Conservation (phyloP, 306 rosid species). For the Sechiopsis laciniata region DNA sequence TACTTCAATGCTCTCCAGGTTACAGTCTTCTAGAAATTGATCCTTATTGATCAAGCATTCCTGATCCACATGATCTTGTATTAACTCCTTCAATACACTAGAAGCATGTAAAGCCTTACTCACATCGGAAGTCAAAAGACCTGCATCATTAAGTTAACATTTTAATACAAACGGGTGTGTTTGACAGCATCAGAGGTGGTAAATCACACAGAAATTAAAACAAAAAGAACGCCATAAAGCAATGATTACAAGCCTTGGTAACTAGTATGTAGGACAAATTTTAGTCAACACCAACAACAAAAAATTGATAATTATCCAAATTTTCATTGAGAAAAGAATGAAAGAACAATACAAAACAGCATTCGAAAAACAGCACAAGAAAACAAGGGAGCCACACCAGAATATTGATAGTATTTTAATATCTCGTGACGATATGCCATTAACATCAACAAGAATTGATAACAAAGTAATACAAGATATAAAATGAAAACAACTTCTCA, state of each 20-base stretch:
- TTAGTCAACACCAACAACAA: neutral
- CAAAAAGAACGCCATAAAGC: neutral
- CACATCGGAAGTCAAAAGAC: conserved; percentile 60
- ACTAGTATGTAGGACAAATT: neutral
- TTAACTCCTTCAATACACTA: conserved; percentile 52
- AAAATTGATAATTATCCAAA: too few species aligned
- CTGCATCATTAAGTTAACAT: conserved; percentile 34
- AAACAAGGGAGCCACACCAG: too few species aligned
- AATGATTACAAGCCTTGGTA: conserved; percentile 5
- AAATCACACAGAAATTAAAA: neutral
- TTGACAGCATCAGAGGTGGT: neutral
- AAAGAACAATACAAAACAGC: too few species aligned
- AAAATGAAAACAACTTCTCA: too few species aligned
- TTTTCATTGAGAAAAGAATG: too few species aligned
- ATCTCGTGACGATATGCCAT: too few species aligned
- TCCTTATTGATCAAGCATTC: conserved; percentile 30
- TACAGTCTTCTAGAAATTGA: conserved; percentile 32
- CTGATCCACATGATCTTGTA: conserved; percentile 39
- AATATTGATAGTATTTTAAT: too few species aligned
- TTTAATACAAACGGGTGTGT: neutral
- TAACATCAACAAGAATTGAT: too few species aligned
- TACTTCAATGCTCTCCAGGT: conserved; percentile 37
- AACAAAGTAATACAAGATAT: too few species aligned
- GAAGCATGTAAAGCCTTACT: conserved; percentile 61
- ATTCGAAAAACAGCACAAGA: too few species aligned